These are phyloP conservation scores for Onygenales sp. DNA, from an alignment of 2,329 filamentous ascomycete genomes.

Conservation along the genomic window DNA sequence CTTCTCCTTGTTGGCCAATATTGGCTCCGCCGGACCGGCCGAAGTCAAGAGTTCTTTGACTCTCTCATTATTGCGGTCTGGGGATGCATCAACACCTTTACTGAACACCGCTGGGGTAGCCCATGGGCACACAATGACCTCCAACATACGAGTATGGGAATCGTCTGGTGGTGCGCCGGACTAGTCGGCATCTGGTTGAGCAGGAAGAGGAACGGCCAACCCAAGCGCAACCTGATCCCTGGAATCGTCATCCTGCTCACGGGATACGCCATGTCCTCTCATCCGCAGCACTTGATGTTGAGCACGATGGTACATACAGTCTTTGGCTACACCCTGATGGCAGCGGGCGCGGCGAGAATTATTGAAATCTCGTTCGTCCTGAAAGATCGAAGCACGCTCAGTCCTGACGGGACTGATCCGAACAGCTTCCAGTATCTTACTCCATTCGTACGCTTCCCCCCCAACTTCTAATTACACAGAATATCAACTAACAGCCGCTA, in stretches of 20 bases:
- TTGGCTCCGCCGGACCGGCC: constrained; percentile 72
- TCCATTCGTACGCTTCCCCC: constrained; percentile 53
- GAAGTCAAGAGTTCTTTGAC: constrained; percentile 96
- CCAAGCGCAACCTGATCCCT: constrained; percentile 87
- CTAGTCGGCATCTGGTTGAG: constrained; percentile 89
- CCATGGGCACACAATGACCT: constrained; percentile 89
- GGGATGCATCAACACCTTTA: constrained; percentile 98
- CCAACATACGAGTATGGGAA: constrained; percentile 98
- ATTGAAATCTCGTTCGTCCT: constrained; percentile 88
- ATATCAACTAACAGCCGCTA: constrained; percentile 3
- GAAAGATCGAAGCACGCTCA: constrained; percentile 56
- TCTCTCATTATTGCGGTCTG: constrained; percentile 82
- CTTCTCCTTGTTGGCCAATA: constrained; percentile 78
- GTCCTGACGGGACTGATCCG: constrained; percentile 57
- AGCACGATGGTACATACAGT: constrained; percentile 80
- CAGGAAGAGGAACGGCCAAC: constrained; percentile 67
- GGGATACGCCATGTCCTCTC: constrained; percentile 89
- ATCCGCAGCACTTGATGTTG: constrained; percentile 73
- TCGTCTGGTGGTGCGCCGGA: constrained; percentile 95
- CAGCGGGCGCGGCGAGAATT: constrained; percentile 69
- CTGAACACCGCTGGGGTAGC: constrained; percentile 87
- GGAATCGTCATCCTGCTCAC: constrained; percentile 85
- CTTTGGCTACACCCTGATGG: constrained; percentile 95
- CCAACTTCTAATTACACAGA: constrained; percentile 9
- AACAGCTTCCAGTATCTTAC: constrained; percentile 66